Evolutionary conservation across 2,329 filamentous ascomycete genomes (phyloP).

Genomic region (Lasiodiplodia gonubiensis): DNA sequence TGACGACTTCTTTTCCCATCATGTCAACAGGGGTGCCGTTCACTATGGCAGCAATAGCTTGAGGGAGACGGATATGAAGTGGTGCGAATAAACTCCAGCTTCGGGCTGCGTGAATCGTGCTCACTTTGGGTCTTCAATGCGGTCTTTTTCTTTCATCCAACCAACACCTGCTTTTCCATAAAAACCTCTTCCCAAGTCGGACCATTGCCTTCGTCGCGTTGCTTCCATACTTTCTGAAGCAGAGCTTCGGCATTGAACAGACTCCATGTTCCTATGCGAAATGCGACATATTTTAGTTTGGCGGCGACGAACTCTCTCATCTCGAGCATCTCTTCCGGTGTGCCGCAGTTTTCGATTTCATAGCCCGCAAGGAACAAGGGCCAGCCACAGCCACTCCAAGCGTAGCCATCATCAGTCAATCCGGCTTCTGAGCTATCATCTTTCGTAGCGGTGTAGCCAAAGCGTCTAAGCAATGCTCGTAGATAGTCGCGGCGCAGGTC

Average conservation of each 20-base stretch:
- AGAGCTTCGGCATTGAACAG: background rate
- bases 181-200: background rate
- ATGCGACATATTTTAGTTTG: background rate
- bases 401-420: background rate
- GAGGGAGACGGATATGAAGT: background rate
- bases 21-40: background rate
- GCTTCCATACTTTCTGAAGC: background rate
- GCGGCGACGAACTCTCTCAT: background rate
- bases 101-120: too few species aligned
- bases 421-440: too few species aligned
- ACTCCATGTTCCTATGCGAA: background rate
- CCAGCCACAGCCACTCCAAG: background rate
- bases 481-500: background rate
- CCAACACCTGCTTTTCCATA: background rate
- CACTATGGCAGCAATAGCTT: background rate
- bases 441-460: background rate
- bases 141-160: background rate
- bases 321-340: background rate
- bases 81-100: background rate
- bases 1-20: too few species aligned
- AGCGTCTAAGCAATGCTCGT: background rate
- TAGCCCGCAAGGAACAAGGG: background rate
- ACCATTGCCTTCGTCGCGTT: background rate
- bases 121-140: too few species aligned
- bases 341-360: background rate